phyloP scores from a whole-genome alignment of 108 stramenopile genomes.

The Fragilaria crotonensis region DNA sequence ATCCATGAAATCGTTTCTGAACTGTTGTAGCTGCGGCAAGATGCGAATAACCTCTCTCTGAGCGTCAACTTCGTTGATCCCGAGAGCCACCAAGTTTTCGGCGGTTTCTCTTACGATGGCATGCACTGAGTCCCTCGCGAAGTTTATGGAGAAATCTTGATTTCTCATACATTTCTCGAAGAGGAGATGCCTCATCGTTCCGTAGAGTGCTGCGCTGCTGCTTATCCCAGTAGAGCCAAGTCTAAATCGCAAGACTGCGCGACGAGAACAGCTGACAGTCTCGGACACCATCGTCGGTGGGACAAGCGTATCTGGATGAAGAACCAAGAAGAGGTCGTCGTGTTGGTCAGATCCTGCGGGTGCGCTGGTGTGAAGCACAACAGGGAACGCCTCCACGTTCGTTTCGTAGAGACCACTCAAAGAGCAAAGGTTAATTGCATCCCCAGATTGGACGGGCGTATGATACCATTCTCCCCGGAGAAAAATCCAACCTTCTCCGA shows the following conservation, averaged over 20 bases:
- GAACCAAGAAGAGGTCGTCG: slow-evolving; percentile 66
- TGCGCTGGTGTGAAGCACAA: slow-evolving; percentile 53
- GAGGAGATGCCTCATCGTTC: slow-evolving; percentile 76
- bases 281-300: slow-evolving; percentile 75
- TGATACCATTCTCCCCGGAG: slow-evolving; percentile 80
- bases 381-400: slow-evolving; percentile 59
- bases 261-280: slow-evolving; percentile 58
- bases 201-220: slow-evolving; percentile 53
- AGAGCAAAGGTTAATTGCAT: slow-evolving; percentile 70
- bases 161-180: slow-evolving; percentile 61
- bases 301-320: slow-evolving; percentile 80
- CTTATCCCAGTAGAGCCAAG: slow-evolving; percentile 62
- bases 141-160: slow-evolving; percentile 38
- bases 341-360: slow-evolving; percentile 30
- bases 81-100: slow-evolving; percentile 57
- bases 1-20: slow-evolving; percentile 44
- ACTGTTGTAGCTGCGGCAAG: slow-evolving; percentile 55
- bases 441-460: slow-evolving; percentile 42
- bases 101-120: slow-evolving; percentile 57
- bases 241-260: slow-evolving; percentile 61
- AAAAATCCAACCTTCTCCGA: slow-evolving; percentile 47
- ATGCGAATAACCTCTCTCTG: slow-evolving; percentile 51
- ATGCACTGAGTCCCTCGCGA: slow-evolving; percentile 27
- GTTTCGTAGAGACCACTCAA: slow-evolving; percentile 59
- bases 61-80: slow-evolving; percentile 41